A percentile compares a stretch with the other conserved stretches of the same genome.
Conservation (phyloP, 371 early-diverging fungal genomes). For the Encephalitozoon intestinalis region DNA sequence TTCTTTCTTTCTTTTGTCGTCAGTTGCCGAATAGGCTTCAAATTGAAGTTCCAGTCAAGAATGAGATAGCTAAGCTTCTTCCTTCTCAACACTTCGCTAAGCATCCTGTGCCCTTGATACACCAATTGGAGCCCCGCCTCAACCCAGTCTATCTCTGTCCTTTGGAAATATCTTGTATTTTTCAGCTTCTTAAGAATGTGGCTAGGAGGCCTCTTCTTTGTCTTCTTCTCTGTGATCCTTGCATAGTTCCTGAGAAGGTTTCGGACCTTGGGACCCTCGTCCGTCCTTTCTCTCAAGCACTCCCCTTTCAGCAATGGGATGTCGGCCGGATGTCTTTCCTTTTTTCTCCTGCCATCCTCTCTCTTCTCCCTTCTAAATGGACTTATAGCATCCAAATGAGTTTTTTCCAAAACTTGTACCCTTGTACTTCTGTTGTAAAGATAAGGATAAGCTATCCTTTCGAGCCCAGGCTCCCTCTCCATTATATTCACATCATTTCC, state of each 20-base stretch:
- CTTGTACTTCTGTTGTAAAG: not conserved
- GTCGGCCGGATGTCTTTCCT: not conserved
- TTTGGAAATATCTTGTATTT: conserved; percentile 91
- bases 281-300: not conserved
- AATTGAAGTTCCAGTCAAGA: conserved; percentile 91
- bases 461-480: not conserved
- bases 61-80: conserved; percentile 88
- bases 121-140: conserved; percentile 91
- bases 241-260: not conserved
- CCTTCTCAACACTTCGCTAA: conserved; percentile 86
- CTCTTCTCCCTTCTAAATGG: not conserved
- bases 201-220: not conserved
- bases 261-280: not conserved
- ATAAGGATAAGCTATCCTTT: conserved; percentile 1
- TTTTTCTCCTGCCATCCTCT: too few species aligned
- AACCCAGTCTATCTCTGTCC: conserved; percentile 91
- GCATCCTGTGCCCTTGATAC: conserved; percentile 93
- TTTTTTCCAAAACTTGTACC: not conserved
- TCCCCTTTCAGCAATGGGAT: not conserved
- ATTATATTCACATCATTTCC: not conserved
- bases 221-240: conserved; percentile 7
- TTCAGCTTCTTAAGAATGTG: conserved; percentile 67
- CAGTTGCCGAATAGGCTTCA: conserved; percentile 87
- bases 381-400: not conserved
- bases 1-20: conserved; percentile 99